Evolutionary conservation across 495 filamentous ascomycete genomes (phyloP).

Genomic region (Penicillium manginii): DNA sequence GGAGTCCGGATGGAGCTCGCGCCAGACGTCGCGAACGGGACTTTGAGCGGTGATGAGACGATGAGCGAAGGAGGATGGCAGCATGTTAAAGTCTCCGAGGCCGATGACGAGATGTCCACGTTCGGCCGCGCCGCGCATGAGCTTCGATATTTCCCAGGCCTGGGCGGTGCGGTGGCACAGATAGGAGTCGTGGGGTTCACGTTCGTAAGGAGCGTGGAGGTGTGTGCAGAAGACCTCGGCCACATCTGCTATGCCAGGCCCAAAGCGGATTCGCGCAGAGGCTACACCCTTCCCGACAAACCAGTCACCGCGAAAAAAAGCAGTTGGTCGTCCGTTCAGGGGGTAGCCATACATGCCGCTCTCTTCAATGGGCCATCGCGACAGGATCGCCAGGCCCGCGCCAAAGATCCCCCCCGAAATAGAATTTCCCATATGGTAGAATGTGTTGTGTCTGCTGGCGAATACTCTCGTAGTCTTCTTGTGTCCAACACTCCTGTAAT

Average conservation of each 20-base stretch:
- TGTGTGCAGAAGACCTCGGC: slow-evolving; percentile 93
- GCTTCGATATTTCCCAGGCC: slow-evolving; percentile 95
- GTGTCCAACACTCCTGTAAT: slow-evolving; percentile 94
- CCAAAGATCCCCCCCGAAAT: slow-evolving; percentile 89
- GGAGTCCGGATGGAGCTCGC: slow-evolving; percentile 75
- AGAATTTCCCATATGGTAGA: slow-evolving; percentile 95
- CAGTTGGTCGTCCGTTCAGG: slow-evolving; percentile 91
- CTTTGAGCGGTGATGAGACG: slow-evolving; percentile 77
- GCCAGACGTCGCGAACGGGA: slow-evolving; percentile 83
- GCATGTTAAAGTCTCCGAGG: slow-evolving; percentile 94
- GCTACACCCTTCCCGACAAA: slow-evolving; percentile 92
- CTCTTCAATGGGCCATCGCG: slow-evolving; percentile 94
- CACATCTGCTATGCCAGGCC: slow-evolving; percentile 66
- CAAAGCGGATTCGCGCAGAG: slow-evolving; percentile 76
- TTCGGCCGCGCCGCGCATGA: slow-evolving; percentile 83
- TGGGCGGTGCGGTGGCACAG: slow-evolving; percentile 88
- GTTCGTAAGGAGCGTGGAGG: slow-evolving; percentile 89
- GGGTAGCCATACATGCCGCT: slow-evolving; percentile 84
- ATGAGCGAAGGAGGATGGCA: slow-evolving; percentile 85
- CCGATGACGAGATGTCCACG: slow-evolving; percentile 83
- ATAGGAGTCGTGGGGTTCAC: slow-evolving; percentile 80
- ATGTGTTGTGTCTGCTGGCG: slow-evolving; percentile 72
- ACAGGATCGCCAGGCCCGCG: slow-evolving; percentile 89
- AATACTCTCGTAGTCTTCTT: slow-evolving; percentile 85
- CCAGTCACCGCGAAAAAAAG: slow-evolving; percentile 94